Percentiles rank a stretch among this genome's conserved stretches.
Evolutionary conservation across 257 asterid species (phyloP).

Genomic region (Schizonepeta tenuifolia): DNA sequence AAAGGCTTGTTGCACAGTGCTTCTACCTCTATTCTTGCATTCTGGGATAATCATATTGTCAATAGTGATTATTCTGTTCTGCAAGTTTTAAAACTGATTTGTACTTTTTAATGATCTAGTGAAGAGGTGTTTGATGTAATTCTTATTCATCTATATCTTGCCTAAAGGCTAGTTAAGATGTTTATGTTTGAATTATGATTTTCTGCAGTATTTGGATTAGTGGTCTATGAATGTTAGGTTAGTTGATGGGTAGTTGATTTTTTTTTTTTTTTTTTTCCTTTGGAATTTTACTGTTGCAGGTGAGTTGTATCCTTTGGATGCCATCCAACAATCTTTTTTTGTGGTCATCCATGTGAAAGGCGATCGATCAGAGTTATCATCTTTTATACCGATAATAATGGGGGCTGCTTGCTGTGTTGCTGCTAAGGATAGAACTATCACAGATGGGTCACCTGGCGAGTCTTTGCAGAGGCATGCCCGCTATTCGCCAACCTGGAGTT

Average conservation of each 20-base stretch:
- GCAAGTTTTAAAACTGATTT: conserved; percentile 23
- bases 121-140: conserved; percentile 18
- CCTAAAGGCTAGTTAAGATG: conserved; percentile 9
- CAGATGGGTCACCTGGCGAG: conserved; percentile 66
- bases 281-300: conserved; percentile 36
- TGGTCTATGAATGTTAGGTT: background rate
- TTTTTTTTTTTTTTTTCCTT: background rate
- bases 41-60: conserved; percentile 18
- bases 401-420: conserved; percentile 99
- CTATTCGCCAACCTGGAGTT: conserved; percentile 94
- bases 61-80: conserved; percentile 13
- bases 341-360: conserved; percentile 38
- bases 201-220: background rate
- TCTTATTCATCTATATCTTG: conserved; percentile 7
- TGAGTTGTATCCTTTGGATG: conserved; percentile 30
- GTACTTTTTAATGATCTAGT: conserved; percentile 14
- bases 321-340: background rate
- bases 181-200: background rate
- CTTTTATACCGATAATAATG: conserved; percentile 55
- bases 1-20: conserved; percentile 12
- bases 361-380: conserved; percentile 16
- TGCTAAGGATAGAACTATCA: conserved; percentile 69
- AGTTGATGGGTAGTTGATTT: conserved; percentile 30
- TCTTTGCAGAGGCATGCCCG: conserved; percentile 65
- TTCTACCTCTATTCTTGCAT: conserved; percentile 15